Conservation (phyloP, 257 asterid species). For the Voacanga thouarsii region DNA sequence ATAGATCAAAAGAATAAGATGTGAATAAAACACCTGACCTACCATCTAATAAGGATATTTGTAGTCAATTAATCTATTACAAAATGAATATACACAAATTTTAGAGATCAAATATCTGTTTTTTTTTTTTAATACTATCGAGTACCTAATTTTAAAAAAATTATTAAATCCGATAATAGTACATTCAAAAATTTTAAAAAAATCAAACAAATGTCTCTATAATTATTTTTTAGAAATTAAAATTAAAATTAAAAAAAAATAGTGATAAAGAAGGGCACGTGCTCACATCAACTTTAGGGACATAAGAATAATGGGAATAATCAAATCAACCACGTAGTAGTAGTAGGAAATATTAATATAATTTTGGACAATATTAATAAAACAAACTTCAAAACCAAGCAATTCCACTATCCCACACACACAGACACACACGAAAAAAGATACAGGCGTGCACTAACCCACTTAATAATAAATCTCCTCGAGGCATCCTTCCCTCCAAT, state of each 20-base stretch:
- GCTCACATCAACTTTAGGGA: slow-evolving; percentile 26
- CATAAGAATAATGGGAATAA: slow-evolving; percentile 15
- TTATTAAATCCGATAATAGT: no score
- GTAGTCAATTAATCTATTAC: no score
- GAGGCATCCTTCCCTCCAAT: slow-evolving; percentile 51
- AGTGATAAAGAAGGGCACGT: slow-evolving; percentile 37
- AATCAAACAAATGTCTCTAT: neutral
- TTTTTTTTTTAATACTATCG: no score
- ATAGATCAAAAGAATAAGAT: no score
- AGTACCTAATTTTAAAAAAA: no score
- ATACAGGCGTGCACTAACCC: slow-evolving; percentile 67
- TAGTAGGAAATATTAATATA: slow-evolving; percentile 1
- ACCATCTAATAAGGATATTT: no score
- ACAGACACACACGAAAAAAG: slow-evolving; percentile 25
- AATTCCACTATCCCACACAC: slow-evolving; percentile 37
- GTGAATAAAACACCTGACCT: no score
- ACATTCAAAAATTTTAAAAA: neutral
- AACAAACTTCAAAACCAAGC: slow-evolving; percentile 57
- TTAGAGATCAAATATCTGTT: no score
- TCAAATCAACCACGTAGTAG: neutral
- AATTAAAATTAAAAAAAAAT: neutral
- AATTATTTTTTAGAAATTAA: no score
- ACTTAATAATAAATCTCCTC: slow-evolving; percentile 36
- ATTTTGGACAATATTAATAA: slow-evolving; percentile 21
- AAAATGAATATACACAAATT: no score